phyloP scores from a whole-genome alignment of 345 rosid species.

The Lumnitzera racemosa region DNA sequence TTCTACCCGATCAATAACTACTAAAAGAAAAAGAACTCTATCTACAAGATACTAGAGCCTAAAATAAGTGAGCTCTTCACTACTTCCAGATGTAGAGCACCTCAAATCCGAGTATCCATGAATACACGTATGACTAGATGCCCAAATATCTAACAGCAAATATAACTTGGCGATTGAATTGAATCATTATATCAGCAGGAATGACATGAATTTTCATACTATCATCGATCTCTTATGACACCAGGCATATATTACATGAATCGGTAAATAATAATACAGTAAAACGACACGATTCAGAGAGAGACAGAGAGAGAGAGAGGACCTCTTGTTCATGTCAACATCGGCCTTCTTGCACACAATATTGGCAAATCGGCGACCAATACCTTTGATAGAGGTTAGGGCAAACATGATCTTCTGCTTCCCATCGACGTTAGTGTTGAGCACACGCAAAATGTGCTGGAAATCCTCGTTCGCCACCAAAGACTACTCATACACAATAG shows the following conservation, averaged over 20 bases:
- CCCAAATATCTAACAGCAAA: no score
- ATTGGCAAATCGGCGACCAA: constrained; percentile 20
- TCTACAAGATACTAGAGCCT: no score
- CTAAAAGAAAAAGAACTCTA: no score
- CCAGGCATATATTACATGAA: neutral
- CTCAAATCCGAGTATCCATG: no score
- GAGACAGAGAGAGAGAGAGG: neutral
- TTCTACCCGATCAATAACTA: no score
- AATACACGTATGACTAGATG: no score
- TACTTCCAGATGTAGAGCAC: no score
- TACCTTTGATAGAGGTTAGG: constrained; percentile 21
- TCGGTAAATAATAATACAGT: neutral
- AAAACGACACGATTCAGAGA: neutral
- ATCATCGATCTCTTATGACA: no score
- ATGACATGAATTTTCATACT: no score
- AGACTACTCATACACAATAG: constrained; percentile 8
- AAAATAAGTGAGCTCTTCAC: no score
- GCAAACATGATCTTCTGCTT: constrained; percentile 24
- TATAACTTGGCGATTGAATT: no score
- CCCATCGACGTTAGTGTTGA: constrained; percentile 21
- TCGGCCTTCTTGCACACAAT: constrained; percentile 24
- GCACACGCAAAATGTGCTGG: constrained; percentile 24
- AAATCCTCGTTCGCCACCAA: constrained; percentile 14
- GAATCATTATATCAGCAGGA: no score
- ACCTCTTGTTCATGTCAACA: constrained; percentile 18